These are phyloP conservation scores for Phyllosticta citrichinensis DNA, from an alignment of 2,329 filamentous ascomycete genomes.

Conservation along the genomic window DNA sequence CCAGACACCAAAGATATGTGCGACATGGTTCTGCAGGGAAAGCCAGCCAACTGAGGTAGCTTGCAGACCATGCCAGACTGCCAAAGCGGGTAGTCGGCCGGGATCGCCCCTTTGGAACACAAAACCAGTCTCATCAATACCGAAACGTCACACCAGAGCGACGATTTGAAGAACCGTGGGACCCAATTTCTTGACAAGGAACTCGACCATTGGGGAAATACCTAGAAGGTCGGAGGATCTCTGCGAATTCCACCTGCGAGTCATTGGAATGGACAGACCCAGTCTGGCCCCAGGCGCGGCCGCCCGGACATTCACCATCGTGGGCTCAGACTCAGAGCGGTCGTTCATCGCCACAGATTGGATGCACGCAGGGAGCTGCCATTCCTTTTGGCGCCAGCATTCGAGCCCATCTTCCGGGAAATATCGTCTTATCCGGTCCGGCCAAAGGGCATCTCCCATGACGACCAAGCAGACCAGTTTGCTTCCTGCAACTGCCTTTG, in stretches of 20 bases:
- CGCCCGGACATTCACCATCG: too few species aligned
- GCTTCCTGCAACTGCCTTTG: too few species aligned
- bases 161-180: not conserved
- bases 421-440: too few species aligned
- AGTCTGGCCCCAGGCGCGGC: too few species aligned
- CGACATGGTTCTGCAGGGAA: conserved; percentile 1
- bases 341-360: too few species aligned
- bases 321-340: too few species aligned
- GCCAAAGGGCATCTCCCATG: too few species aligned
- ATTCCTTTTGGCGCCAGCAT: too few species aligned
- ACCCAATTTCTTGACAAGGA: not conserved
- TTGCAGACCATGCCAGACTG: not conserved
- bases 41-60: not conserved
- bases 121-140: not conserved
- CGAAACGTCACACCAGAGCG: not conserved
- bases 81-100: not conserved
- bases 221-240: not conserved
- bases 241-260: not conserved
- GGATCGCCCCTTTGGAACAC: not conserved
- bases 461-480: too few species aligned
- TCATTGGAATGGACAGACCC: too few species aligned
- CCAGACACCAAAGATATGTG: conserved; percentile 1
- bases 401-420: too few species aligned
- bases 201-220: not conserved
- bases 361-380: too few species aligned